Percentiles rank a stretch among this genome's conserved stretches.
Evolutionary conservation across 176 grass and related monocot genomes (phyloP).

Genomic region (Musa beccarii): DNA sequence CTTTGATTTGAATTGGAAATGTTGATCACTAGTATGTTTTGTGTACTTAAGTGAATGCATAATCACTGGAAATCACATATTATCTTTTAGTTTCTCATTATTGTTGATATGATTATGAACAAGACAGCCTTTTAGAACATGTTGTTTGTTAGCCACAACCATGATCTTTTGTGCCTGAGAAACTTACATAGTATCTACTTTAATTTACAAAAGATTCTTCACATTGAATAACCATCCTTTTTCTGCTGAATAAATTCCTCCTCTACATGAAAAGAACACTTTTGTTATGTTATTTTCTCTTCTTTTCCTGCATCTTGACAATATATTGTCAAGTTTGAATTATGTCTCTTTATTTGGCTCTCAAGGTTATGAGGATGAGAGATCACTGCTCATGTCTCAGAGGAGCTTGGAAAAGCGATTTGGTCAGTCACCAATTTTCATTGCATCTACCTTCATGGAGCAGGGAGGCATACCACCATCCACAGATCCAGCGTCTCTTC

Average conservation of each 20-base stretch:
- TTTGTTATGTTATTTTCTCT: background rate
- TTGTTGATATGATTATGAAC: too few species aligned
- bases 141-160: background rate
- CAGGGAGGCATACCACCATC: constrained; percentile 88
- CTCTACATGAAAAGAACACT: too few species aligned
- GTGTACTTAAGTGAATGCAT: background rate
- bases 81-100: too few species aligned
- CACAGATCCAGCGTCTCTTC: constrained; percentile 66
- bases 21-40: background rate
- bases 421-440: constrained; percentile 80
- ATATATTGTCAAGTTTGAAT: background rate
- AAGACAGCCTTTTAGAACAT: background rate
- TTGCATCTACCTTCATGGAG: constrained; percentile 92
- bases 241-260: too few species aligned
- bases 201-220: background rate
- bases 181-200: background rate
- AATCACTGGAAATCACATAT: too few species aligned
- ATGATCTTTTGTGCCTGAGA: background rate
- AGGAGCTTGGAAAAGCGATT: constrained; percentile 20
- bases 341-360: background rate
- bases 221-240: too few species aligned
- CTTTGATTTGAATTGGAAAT: background rate
- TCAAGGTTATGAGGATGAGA: constrained; percentile 18
- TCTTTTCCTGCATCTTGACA: background rate
- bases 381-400: constrained; percentile 17